Conservation (phyloP, 768 basidiomycete species). For the Suillus hirtellus region DNA sequence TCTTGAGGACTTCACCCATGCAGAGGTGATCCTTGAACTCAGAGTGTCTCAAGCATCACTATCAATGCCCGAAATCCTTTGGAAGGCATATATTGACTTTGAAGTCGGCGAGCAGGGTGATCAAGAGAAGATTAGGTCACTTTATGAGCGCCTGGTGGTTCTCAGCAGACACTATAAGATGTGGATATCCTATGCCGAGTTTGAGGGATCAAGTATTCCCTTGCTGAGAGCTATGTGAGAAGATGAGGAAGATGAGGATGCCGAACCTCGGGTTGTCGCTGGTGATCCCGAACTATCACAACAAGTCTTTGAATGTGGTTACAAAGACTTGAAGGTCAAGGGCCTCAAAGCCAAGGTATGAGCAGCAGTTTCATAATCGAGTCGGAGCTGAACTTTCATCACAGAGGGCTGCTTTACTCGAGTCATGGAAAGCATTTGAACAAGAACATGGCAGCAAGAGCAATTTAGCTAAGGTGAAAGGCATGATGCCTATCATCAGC, state of each 20-base stretch:
- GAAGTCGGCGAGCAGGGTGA: conserved; percentile 90
- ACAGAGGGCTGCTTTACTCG: conserved; percentile 87
- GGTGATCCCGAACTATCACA: conserved; percentile 74
- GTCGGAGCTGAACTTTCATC: conserved; percentile 8
- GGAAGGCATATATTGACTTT: conserved; percentile 97
- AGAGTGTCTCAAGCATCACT: conserved; percentile 80
- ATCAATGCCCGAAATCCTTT: conserved; percentile 92
- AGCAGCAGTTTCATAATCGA: not conserved
- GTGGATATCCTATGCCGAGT: conserved; percentile 93
- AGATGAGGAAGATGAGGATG: conserved; percentile 60
- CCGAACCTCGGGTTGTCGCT: conserved; percentile 56
- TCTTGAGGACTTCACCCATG: conserved; percentile 83
- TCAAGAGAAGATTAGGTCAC: conserved; percentile 70
- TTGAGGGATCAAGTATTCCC: conserved; percentile 80
- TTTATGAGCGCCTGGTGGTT: conserved; percentile 86
- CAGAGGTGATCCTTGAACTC: conserved; percentile 91
- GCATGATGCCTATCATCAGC: conserved; percentile 90
- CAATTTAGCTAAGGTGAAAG: conserved; percentile 80
- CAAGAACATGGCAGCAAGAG: conserved; percentile 70
- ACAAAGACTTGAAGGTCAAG: conserved; percentile 81
- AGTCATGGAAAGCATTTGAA: conserved; percentile 96
- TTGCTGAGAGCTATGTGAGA: conserved; percentile 63
- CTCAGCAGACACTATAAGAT: conserved; percentile 94
- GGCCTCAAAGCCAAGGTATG: conserved; percentile 86
- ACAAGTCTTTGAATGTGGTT: conserved; percentile 82